These are phyloP conservation scores for Tricladium varicosporioides DNA, from an alignment of 2,329 filamentous ascomycete species.

Conservation along the genomic window DNA sequence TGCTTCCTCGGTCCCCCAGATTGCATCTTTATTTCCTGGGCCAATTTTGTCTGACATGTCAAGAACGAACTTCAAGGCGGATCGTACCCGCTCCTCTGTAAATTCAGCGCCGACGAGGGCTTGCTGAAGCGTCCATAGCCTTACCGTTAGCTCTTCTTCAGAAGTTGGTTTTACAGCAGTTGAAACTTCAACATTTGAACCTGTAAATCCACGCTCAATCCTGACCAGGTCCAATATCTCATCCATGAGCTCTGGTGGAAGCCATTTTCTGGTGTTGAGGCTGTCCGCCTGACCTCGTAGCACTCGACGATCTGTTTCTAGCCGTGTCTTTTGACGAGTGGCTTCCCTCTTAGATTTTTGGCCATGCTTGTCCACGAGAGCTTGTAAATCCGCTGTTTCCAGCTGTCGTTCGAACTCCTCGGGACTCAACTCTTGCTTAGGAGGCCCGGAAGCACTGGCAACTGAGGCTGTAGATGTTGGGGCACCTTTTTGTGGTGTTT, in stretches of 20 bases:
- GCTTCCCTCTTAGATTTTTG: conserved; percentile 78
- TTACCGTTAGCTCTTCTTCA: conserved; percentile 76
- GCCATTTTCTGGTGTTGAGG: conserved; percentile 73
- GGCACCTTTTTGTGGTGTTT: conserved; percentile 12
- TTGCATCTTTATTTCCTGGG: conserved; percentile 56
- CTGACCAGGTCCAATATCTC: conserved; percentile 72
- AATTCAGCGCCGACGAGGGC: conserved; percentile 70
- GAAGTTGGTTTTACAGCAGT: conserved; percentile 50
- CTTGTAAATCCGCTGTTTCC: conserved; percentile 85
- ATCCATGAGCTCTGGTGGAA: conserved; percentile 75
- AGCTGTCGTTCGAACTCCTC: conserved; percentile 90
- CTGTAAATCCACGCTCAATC: conserved; percentile 58
- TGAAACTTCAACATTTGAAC: conserved; percentile 27
- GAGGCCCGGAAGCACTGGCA: conserved; percentile 1
- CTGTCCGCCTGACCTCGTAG: conserved; percentile 75
- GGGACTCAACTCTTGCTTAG: conserved; percentile 59
- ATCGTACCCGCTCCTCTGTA: conserved; percentile 57
- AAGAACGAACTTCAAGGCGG: conserved; percentile 64
- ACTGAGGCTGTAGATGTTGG: conserved; percentile 14
- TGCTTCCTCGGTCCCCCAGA: conserved; percentile 86
- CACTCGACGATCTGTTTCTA: conserved; percentile 83
- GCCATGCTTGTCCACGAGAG: conserved; percentile 80
- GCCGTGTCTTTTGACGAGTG: conserved; percentile 68
- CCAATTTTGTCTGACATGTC: conserved; percentile 63
- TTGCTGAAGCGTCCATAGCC: conserved; percentile 81